Conservation (phyloP, 2,329 filamentous ascomycete genomes). For the Aotearoamyces nothofagi region DNA sequence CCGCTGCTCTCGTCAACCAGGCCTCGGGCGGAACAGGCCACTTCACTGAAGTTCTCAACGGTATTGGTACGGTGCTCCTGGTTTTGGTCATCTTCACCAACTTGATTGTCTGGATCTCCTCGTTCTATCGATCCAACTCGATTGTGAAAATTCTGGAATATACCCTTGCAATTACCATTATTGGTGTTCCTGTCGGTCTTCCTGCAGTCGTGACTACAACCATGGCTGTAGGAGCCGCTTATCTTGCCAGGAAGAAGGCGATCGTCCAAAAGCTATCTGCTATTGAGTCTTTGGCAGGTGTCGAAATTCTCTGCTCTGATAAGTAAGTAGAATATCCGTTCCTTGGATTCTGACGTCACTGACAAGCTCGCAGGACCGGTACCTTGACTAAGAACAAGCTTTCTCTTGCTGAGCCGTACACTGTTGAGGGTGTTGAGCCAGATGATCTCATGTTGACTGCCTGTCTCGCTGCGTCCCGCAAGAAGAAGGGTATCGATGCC, state of each 20-base stretch:
- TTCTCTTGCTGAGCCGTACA: conserved; percentile 72
- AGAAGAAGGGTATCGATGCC: conserved; percentile 90
- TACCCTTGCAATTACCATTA: conserved; percentile 79
- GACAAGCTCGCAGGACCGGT: conserved; percentile 44
- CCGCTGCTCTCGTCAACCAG: conserved; percentile 70
- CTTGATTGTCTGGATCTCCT: conserved; percentile 70
- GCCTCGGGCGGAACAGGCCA: conserved; percentile 64
- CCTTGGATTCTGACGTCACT: too few species aligned
- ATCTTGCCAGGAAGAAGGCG: conserved; percentile 82
- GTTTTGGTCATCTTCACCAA: conserved; percentile 69
- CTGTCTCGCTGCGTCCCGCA: conserved; percentile 77
- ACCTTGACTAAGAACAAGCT: conserved; percentile 92
- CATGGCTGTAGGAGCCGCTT: conserved; percentile 86
- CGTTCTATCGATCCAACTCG: conserved; percentile 73
- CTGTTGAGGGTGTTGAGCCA: conserved; percentile 64
- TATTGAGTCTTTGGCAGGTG: conserved; percentile 83
- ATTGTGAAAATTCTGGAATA: conserved; percentile 72
- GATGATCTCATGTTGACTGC: conserved; percentile 89
- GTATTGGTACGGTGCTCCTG: conserved; percentile 68
- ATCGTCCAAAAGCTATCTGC: conserved; percentile 88
- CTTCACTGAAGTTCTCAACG: conserved; percentile 83
- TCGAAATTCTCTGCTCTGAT: conserved; percentile 88
- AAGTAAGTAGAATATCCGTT: conserved; percentile 34
- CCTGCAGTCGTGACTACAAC: conserved; percentile 88
- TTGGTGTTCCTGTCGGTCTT: conserved; percentile 86